phyloP scores from a whole-genome alignment of 1,284 basidiomycete species.

The Apiotrichum siamense region DNA sequence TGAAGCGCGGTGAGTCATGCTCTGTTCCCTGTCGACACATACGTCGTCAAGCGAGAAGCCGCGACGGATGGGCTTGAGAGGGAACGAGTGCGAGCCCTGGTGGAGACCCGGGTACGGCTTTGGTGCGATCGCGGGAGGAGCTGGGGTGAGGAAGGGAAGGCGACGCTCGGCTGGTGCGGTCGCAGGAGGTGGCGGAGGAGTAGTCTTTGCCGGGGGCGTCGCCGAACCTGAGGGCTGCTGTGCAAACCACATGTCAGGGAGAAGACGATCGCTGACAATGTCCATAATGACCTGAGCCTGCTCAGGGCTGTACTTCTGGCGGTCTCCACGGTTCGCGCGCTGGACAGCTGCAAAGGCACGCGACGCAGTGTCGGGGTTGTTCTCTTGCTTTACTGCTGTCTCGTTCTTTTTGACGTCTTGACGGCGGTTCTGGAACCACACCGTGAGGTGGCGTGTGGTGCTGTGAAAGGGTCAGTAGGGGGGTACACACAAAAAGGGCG shows the following conservation, averaged over 20 bases:
- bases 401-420: conserved; percentile 22
- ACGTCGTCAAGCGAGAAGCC: conserved; percentile 21
- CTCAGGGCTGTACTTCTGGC: conserved; percentile 14
- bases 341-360: conserved; percentile 16
- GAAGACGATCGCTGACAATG: conserved; percentile 18
- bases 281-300: conserved; percentile 19
- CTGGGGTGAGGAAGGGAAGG: conserved; percentile 10
- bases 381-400: conserved; percentile 15
- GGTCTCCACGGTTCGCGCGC: conserved; percentile 18
- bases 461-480: conserved; percentile 4
- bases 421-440: conserved; percentile 25
- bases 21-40: conserved; percentile 19
- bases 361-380: conserved; percentile 19
- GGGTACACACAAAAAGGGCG: not conserved
- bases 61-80: conserved; percentile 16
- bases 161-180: conserved; percentile 4
- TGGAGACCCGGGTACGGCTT: conserved; percentile 10
- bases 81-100: conserved; percentile 3
- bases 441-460: conserved; percentile 20
- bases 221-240: conserved; percentile 19
- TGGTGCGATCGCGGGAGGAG: conserved; percentile 13
- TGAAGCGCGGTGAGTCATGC: conserved; percentile 18
- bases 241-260: conserved; percentile 17
- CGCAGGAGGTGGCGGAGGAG: conserved; percentile 1
- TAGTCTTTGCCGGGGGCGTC: conserved; percentile 9